These are phyloP conservation scores for Psilocybe tampanensis DNA, from an alignment of 768 basidiomycete genomes.

Conservation along the genomic window DNA sequence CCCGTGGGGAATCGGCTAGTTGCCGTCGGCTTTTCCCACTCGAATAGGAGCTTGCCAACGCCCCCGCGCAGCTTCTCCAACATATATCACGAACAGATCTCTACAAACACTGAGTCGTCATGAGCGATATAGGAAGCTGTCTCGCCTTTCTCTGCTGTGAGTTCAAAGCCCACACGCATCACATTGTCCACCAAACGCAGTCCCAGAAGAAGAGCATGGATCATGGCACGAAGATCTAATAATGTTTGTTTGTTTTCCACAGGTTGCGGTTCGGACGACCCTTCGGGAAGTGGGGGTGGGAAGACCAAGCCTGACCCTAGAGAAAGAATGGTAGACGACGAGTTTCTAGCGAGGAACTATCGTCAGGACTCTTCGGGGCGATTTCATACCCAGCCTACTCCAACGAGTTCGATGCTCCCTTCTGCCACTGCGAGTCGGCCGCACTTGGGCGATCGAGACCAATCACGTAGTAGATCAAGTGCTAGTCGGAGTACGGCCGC, in stretches of 20 bases:
- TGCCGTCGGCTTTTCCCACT: too few relatives aligned
- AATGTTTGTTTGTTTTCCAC: too few relatives aligned
- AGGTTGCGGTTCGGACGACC: slow-evolving; percentile 17
- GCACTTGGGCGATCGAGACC: slow-evolving; percentile 2
- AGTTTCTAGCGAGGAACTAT: slow-evolving; percentile 25
- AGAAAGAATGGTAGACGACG: slow-evolving; percentile 23
- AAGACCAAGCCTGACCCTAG: slow-evolving; percentile 19
- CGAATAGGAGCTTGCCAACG: too few relatives aligned
- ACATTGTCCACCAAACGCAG: neutral
- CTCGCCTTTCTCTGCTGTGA: slow-evolving; percentile 8
- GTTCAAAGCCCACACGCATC: neutral
- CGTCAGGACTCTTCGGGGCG: slow-evolving; percentile 18
- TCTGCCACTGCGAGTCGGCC: too few relatives aligned
- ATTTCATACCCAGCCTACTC: slow-evolving; percentile 19
- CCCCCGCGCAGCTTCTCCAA: too few relatives aligned
- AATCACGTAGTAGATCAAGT: neutral
- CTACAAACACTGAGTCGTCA: neutral
- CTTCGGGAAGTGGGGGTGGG: slow-evolving; percentile 4
- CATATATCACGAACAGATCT: too few relatives aligned
- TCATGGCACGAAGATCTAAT: too few relatives aligned
- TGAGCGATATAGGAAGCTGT: slow-evolving; percentile 2
- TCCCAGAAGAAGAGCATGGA: too few relatives aligned
- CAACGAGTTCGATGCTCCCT: slow-evolving; percentile 12
- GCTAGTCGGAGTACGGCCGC: neutral
- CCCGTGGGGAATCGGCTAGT: too few relatives aligned